Conservation (phyloP, 768 basidiomycete genomes). For the Suillus paluster region DNA sequence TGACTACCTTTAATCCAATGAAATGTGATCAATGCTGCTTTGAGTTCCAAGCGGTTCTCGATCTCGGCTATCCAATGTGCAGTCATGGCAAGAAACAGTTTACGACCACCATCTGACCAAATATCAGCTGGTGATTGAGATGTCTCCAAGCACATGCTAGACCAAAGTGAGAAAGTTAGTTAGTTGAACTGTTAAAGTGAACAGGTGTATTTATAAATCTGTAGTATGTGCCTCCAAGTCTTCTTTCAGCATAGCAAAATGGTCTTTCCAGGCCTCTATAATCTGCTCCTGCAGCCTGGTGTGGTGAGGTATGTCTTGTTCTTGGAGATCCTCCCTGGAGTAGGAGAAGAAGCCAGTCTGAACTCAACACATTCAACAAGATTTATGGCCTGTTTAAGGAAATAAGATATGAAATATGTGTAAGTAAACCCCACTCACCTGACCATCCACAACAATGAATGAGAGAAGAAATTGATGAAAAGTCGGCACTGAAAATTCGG, state of each 20-base stretch:
- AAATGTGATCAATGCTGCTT: conserved; percentile 19
- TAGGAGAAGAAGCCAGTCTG: conserved; percentile 23
- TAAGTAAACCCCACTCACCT: background rate
- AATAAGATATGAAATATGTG: conserved; percentile 15
- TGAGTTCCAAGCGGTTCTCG: conserved; percentile 4
- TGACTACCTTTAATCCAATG: conserved; percentile 17
- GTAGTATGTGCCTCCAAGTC: conserved; percentile 20
- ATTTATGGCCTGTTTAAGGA: conserved; percentile 32
- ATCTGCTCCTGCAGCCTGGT: conserved; percentile 25
- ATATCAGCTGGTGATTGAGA: conserved; percentile 39
- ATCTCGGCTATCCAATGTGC: conserved; percentile 30
- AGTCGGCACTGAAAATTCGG: background rate
- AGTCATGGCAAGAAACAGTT: conserved; percentile 36
- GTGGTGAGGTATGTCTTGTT: conserved; percentile 30
- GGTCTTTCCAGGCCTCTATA: conserved; percentile 21
- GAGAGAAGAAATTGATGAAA: background rate
- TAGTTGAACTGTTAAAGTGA: too few relatives aligned
- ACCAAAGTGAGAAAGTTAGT: too few relatives aligned
- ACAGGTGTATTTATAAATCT: too few relatives aligned
- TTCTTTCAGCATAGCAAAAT: conserved; percentile 23
- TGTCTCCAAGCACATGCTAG: background rate
- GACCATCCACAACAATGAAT: background rate
- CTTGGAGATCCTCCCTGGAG: conserved; percentile 24
- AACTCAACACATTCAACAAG: conserved; percentile 29
- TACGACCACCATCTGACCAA: conserved; percentile 39